Percentiles rank a stretch among this genome's conserved stretches.
These are phyloP conservation scores for Climacium dendroides DNA, from an alignment of 225 moss, liverwort and hornwort genomes.

Conservation along the genomic window DNA sequence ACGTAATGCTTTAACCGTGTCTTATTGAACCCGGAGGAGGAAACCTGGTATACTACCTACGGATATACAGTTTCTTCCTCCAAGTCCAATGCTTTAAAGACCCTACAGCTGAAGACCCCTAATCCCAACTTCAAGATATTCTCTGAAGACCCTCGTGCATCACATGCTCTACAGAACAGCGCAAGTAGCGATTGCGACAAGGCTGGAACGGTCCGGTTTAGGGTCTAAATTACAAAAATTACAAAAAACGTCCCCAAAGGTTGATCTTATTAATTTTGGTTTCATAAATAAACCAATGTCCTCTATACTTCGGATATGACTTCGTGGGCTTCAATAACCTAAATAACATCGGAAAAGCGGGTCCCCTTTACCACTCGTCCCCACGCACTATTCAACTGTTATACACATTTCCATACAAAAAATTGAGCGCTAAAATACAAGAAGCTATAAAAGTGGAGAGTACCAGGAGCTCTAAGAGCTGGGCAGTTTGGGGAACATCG, in stretches of 20 bases:
- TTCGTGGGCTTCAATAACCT: neutral
- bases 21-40: neutral
- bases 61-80: neutral
- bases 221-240: neutral
- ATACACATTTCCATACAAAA: neutral
- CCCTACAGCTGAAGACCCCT: neutral
- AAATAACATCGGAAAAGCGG: neutral
- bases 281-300: neutral
- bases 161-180: neutral
- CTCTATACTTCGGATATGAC: neutral
- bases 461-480: conserved; percentile 31
- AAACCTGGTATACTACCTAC: neutral
- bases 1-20: neutral
- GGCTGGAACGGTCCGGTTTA: neutral
- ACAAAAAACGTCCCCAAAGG: neutral
- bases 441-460: neutral
- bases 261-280: neutral
- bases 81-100: neutral
- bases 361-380: neutral
- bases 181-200: neutral
- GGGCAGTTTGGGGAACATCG: conserved; percentile 27
- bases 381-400: neutral
- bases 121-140: neutral
- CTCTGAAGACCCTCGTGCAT: neutral
- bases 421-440: neutral